phyloP scores from a whole-genome alignment of 2,329 filamentous ascomycete species.

The Mycogone perniciosa region DNA sequence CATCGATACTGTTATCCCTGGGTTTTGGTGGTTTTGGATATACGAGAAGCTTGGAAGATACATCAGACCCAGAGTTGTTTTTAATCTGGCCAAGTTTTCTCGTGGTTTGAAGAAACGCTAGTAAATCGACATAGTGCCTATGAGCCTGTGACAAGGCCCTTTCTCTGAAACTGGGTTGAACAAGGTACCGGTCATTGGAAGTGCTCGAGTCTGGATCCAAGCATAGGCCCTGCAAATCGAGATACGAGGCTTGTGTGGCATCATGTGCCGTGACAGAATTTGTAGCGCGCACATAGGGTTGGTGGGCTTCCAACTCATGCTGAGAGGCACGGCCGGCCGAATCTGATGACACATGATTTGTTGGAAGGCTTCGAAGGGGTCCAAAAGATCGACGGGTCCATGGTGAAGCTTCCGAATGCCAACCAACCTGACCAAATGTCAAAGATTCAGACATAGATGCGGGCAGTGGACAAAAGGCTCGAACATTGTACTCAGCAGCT shows the following conservation, averaged over 20 bases:
- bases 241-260: not conserved
- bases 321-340: not conserved
- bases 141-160: slow-evolving; percentile 65
- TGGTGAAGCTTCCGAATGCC: slow-evolving; percentile 11
- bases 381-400: slow-evolving; percentile 10
- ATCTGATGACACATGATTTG: not conserved
- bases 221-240: not conserved
- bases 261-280: not conserved
- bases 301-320: not conserved
- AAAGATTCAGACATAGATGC: slow-evolving; percentile 25
- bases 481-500: slow-evolving; percentile 32
- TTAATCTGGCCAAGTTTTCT: slow-evolving; percentile 43
- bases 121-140: slow-evolving; percentile 63
- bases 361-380: not conserved
- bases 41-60: slow-evolving; percentile 44
- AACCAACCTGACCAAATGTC: slow-evolving; percentile 22
- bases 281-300: not conserved
- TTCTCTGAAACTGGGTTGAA: slow-evolving; percentile 52
- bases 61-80: slow-evolving; percentile 29
- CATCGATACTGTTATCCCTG: not conserved
- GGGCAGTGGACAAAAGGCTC: slow-evolving; percentile 33
- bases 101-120: slow-evolving; percentile 56
- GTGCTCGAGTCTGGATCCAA: not conserved
- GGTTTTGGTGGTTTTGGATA: slow-evolving; percentile 47
- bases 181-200: not conserved